Evolutionary conservation across 2,329 filamentous ascomycete genomes (phyloP), one percentile per base, ranked within the genome.

Genomic region (Fusarium cyanostomum): DNA sequence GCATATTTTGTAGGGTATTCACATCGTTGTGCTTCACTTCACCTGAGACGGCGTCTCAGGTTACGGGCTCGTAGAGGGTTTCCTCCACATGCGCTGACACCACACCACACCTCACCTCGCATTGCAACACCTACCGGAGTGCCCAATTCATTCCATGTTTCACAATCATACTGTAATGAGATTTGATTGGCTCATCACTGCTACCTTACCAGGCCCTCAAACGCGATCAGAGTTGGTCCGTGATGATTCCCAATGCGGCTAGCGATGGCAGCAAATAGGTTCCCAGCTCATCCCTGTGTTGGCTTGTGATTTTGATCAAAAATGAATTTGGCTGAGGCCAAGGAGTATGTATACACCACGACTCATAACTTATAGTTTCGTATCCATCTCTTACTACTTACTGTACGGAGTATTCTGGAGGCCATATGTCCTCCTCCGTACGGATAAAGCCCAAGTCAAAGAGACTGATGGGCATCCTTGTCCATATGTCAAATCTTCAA

Each of bases 31-130:
- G 43, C 64, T 62, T 68, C 59, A 70, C 56, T 63, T 72, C 67
- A 75, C 73, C 73, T 75, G 73, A 75, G 73, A 75, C 73, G 52
- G 2, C 48, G 73, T 75, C 73, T 75, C 73, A 75, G 73, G 73
- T 75, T 66, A 66, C 45, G 56, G 52, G 35, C 33, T 60, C 45
- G 56, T 68, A 61, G 61, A 66, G 65, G 51, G 61, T 52, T 52
- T 55, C 62, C 66, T 62, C 58, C 65, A 61, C 68, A 56, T 62
- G 54, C 53, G 52, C 61, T 67, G 55, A 56, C 59, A 65, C 65
- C 59, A 56, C 61, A 62, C 56, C 56, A 58, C 52, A 54, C 67
- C 35, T 35, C 52, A 54, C 67, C 35, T 35, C 54, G 38, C 60
- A 56, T 44, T 62, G 56, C 52, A 49, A 62, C 52, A 9, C 46